Conservation (phyloP, 345 rosid genomes). For the Brassica incana region DNA sequence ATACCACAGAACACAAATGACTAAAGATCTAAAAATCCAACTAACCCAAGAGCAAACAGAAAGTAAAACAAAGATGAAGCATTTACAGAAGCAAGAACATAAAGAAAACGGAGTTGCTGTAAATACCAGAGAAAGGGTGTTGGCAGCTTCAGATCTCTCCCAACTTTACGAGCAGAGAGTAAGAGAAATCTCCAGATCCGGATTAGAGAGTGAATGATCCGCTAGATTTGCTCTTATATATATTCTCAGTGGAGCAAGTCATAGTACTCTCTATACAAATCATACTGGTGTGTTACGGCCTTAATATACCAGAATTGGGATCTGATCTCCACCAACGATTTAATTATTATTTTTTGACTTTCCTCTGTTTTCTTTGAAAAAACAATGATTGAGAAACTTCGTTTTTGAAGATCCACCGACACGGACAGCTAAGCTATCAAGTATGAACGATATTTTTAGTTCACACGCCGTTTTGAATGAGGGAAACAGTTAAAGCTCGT, state of each 20-base stretch:
- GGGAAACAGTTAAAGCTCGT: not conserved
- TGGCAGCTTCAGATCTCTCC: not conserved
- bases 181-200: constrained; percentile 22
- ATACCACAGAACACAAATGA: not conserved
- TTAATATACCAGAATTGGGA: constrained; percentile 30
- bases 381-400: not conserved
- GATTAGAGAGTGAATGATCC: constrained; percentile 5
- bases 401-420: constrained; percentile 29
- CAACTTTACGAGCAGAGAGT: constrained; percentile 17
- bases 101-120: not conserved
- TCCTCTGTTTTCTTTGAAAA: not conserved
- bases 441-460: not conserved
- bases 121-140: constrained; percentile 20
- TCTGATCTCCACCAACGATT: constrained; percentile 16
- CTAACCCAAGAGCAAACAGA: not conserved
- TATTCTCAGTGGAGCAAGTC: not conserved
- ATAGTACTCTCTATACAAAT: not conserved
- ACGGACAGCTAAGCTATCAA: not conserved
- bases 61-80: not conserved
- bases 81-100: constrained; percentile 21
- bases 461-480: not conserved
- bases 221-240: not conserved
- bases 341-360: not conserved
- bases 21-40: constrained; percentile 2
- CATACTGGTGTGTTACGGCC: constrained; percentile 20